These are phyloP conservation scores for Colletotrichum lupini DNA, from an alignment of 2,329 filamentous ascomycete species.

Conservation along the genomic window DNA sequence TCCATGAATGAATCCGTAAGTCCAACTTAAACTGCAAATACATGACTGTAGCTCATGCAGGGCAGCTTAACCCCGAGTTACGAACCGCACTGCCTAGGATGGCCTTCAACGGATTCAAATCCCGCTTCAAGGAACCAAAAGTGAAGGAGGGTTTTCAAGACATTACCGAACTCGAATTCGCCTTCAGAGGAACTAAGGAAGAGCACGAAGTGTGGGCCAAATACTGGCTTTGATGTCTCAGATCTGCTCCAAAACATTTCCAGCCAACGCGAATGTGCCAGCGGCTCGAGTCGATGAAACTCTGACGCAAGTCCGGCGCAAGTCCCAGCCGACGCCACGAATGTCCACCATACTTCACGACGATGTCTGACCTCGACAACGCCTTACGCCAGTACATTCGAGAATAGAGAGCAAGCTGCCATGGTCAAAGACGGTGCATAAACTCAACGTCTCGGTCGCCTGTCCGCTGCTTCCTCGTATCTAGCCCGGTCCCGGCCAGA, in stretches of 20 bases:
- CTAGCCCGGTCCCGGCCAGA: conserved; percentile 53
- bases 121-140: conserved; percentile 78
- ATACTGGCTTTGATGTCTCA: conserved; percentile 74
- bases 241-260: neutral
- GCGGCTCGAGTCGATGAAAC: neutral
- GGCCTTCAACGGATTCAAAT: conserved; percentile 82
- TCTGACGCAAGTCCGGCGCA: too few relatives aligned
- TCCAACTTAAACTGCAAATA: neutral
- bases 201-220: conserved; percentile 78
- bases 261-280: neutral
- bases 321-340: too few relatives aligned
- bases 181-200: conserved; percentile 76
- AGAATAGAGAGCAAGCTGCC: too few relatives aligned
- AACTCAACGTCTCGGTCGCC: conserved; percentile 61
- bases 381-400: too few relatives aligned
- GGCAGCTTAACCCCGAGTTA: conserved; percentile 83
- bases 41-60: neutral
- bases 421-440: conserved; percentile 50
- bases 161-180: conserved; percentile 79
- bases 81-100: conserved; percentile 78
- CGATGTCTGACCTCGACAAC: too few relatives aligned
- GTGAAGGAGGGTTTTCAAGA: conserved; percentile 86
- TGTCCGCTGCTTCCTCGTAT: conserved; percentile 55
- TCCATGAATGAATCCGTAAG: conserved; percentile 66
- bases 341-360: too few relatives aligned